Evolutionary conservation across 2,329 filamentous ascomycete genomes (phyloP).

Genomic region (Ascochyta koolunga): DNA sequence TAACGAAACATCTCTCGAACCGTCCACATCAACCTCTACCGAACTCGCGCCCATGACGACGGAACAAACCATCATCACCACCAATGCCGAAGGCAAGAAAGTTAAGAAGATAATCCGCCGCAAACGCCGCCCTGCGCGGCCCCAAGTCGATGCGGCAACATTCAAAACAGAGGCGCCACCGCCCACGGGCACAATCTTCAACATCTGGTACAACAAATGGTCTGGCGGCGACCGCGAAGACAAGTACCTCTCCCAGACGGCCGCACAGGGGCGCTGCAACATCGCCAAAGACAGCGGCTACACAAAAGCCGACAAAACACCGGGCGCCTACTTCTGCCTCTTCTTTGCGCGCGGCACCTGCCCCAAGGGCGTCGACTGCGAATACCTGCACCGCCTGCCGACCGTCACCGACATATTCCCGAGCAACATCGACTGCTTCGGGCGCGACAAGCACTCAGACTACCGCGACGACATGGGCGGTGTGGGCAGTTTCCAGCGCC

Average conservation of each 20-base stretch:
- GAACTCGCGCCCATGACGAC: slow-evolving; percentile 33
- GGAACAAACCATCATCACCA: slow-evolving; percentile 42
- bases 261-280: slow-evolving; percentile 85
- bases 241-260: slow-evolving; percentile 81
- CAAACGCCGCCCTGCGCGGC: slow-evolving; percentile 86
- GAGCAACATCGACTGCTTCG: slow-evolving; percentile 93
- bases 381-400: slow-evolving; percentile 89
- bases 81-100: slow-evolving; percentile 62
- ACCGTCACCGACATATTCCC: slow-evolving; percentile 88
- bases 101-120: slow-evolving; percentile 91
- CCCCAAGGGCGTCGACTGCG: slow-evolving; percentile 88
- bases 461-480: slow-evolving; percentile 98
- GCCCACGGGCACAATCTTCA: slow-evolving; percentile 94
- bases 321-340: slow-evolving; percentile 85
- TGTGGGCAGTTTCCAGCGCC: slow-evolving; percentile 89
- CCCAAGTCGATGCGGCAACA: slow-evolving; percentile 85
- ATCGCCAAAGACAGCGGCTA: slow-evolving; percentile 69
- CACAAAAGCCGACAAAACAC: slow-evolving; percentile 56
- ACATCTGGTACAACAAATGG: slow-evolving; percentile 99
- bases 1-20: slow-evolving; percentile 16
- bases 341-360: slow-evolving; percentile 85
- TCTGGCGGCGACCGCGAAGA: slow-evolving; percentile 93
- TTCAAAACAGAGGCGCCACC: slow-evolving; percentile 85
- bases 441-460: slow-evolving; percentile 88
- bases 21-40: slow-evolving; percentile 31